Conservation (phyloP, 1,284 basidiomycete species). For the Ceratorhiza oryzae-sativae region DNA sequence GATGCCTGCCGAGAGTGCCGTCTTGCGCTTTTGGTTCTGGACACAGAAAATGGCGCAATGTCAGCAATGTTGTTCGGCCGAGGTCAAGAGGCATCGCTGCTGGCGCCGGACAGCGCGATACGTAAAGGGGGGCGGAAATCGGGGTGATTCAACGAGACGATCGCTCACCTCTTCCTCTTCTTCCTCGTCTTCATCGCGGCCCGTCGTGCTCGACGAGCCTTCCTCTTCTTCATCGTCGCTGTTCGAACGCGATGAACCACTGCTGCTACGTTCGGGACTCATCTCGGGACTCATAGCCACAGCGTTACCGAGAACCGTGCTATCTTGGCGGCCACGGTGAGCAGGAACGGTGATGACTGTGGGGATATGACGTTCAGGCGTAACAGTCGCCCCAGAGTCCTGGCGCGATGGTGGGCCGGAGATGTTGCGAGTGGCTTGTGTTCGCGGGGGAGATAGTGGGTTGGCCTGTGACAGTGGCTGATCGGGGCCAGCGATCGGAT, state of each 20-base stretch:
- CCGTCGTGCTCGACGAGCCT: slow-evolving; percentile 23
- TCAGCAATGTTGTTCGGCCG: slow-evolving; percentile 39
- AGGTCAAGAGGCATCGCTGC: slow-evolving; percentile 26
- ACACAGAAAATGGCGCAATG: slow-evolving; percentile 50
- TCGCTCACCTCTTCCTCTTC: slow-evolving; percentile 51
- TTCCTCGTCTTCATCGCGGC: slow-evolving; percentile 49
- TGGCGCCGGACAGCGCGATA: not conserved
- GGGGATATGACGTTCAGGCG: slow-evolving; percentile 44
- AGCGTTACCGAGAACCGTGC: not conserved
- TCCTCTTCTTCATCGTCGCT: slow-evolving; percentile 51
- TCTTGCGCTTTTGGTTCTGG: slow-evolving; percentile 52
- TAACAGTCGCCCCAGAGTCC: slow-evolving; percentile 33
- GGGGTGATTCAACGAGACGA: slow-evolving; percentile 51
- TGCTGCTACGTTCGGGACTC: slow-evolving; percentile 30
- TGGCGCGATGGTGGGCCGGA: slow-evolving; percentile 27
- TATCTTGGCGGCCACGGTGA: slow-evolving; percentile 38
- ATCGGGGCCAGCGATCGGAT: slow-evolving; percentile 38
- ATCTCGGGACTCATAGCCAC: slow-evolving; percentile 31
- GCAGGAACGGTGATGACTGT: slow-evolving; percentile 53
- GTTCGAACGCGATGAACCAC: slow-evolving; percentile 37
- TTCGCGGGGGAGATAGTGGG: slow-evolving; percentile 23
- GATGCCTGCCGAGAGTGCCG: slow-evolving; percentile 65
- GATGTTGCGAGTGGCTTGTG: slow-evolving; percentile 17
- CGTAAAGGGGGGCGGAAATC: slow-evolving; percentile 44
- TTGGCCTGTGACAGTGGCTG: slow-evolving; percentile 27